A percentile compares a stretch with the other conserved stretches of the same genome.
Evolutionary conservation across 208 protist species (phyloP).

Genomic region (Crithidia brevicula): DNA sequence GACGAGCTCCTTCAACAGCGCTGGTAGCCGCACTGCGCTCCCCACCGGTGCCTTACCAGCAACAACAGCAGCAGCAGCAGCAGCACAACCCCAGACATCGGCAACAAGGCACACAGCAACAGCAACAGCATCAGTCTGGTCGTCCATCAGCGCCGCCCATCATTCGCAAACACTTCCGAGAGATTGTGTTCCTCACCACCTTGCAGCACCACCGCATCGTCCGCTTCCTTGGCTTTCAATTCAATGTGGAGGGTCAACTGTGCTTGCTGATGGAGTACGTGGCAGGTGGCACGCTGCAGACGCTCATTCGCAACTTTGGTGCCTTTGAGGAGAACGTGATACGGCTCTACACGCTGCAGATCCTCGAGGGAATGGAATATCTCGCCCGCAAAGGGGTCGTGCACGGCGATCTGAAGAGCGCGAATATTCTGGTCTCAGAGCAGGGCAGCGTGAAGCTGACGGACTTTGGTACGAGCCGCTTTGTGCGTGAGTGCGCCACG

Average conservation of each 20-base stretch:
- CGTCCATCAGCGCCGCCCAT: slow-evolving; percentile 22
- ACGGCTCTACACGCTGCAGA: slow-evolving; percentile 84
- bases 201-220: slow-evolving; percentile 85
- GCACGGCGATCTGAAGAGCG: slow-evolving; percentile 89
- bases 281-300: slow-evolving; percentile 83
- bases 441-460: slow-evolving; percentile 87
- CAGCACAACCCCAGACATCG: not conserved
- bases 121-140: not conserved
- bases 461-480: slow-evolving; percentile 90
- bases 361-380: slow-evolving; percentile 88
- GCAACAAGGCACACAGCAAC: not conserved
- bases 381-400: slow-evolving; percentile 67
- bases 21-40: not conserved
- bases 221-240: slow-evolving; percentile 80
- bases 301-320: slow-evolving; percentile 83
- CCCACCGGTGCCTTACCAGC: no score
- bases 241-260: slow-evolving; percentile 42
- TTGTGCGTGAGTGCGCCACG: slow-evolving; percentile 29
- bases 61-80: not conserved
- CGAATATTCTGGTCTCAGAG: slow-evolving; percentile 85
- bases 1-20: slow-evolving; percentile 1
- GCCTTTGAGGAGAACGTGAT: slow-evolving; percentile 87
- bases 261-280: slow-evolving; percentile 93
- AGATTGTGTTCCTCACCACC: slow-evolving; percentile 78
- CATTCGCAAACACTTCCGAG: slow-evolving; percentile 55